Conservation (phyloP, 2,329 filamentous ascomycete species). For the Alternaria incomplexa region DNA sequence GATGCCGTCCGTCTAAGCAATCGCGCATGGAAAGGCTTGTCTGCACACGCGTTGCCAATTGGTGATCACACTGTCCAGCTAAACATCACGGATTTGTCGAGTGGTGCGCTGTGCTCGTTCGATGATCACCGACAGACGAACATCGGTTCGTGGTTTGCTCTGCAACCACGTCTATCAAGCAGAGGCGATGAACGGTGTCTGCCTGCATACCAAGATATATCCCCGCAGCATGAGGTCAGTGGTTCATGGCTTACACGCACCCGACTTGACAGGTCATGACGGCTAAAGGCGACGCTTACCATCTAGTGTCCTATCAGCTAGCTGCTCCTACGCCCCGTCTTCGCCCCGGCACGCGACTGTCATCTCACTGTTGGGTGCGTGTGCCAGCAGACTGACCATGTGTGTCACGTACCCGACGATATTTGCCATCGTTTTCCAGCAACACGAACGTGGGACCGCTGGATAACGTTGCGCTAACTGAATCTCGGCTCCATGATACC, state of each 20-base stretch:
- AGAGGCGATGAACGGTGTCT: background rate
- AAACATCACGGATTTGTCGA: background rate
- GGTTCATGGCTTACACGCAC: conserved; percentile 5
- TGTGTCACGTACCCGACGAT: conserved; percentile 5
- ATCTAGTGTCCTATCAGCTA: conserved; percentile 21
- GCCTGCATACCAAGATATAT: conserved; percentile 1
- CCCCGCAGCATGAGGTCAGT: conserved; percentile 18
- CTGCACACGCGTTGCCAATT: background rate
- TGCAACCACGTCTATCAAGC: background rate
- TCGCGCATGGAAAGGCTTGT: background rate
- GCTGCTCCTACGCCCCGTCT: conserved; percentile 15
- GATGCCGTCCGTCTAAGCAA: background rate
- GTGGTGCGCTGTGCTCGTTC: background rate
- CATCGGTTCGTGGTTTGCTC: background rate
- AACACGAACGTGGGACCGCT: background rate
- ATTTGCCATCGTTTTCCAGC: background rate
- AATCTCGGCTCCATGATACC: conserved; percentile 3
- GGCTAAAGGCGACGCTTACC: conserved; percentile 22
- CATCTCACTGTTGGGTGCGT: conserved; percentile 5
- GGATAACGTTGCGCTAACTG: background rate
- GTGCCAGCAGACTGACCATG: background rate
- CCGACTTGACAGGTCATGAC: conserved; percentile 16
- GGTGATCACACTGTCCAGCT: background rate
- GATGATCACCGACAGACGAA: background rate
- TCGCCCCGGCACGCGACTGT: conserved; percentile 6